Percentiles rank a stretch among this genome's conserved stretches.
Conservation (phyloP, 768 basidiomycete species). For the Phaffia tasmanica region DNA sequence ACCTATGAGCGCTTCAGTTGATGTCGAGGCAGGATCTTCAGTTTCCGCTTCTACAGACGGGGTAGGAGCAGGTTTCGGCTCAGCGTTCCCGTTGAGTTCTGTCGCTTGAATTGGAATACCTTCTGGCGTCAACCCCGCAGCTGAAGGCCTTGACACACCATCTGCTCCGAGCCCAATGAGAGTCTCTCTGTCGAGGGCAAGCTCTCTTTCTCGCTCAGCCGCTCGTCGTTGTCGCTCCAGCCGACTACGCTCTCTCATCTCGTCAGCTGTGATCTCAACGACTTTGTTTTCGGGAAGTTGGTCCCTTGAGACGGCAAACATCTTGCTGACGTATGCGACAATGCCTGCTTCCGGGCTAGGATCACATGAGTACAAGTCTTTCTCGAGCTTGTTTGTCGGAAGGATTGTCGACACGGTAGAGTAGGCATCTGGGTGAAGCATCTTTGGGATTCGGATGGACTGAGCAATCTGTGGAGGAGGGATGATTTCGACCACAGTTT, state of each 20-base stretch:
- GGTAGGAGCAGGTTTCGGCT: not conserved
- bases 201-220: conserved; percentile 24
- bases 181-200: conserved; percentile 22
- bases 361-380: conserved; percentile 64
- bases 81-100: not conserved
- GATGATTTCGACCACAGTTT: conserved; percentile 83
- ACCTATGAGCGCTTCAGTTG: conserved; percentile 63
- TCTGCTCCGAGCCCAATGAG: conserved; percentile 23
- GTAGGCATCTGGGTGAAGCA: conserved; percentile 70
- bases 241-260: conserved; percentile 58
- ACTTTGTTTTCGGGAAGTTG: conserved; percentile 81
- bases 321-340: conserved; percentile 89
- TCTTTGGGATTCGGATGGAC: conserved; percentile 69
- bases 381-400: conserved; percentile 71
- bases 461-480: conserved; percentile 78
- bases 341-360: conserved; percentile 50
- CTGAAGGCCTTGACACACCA: conserved; percentile 18
- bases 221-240: conserved; percentile 39
- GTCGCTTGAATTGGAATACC: not conserved
- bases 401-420: conserved; percentile 41
- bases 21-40: conserved; percentile 2
- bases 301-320: conserved; percentile 77
- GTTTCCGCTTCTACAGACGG: not conserved
- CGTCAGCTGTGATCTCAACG: conserved; percentile 63
- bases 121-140: not conserved